phyloP scores from a whole-genome alignment of 2,329 filamentous ascomycete genomes.

The Xylaria sp. region DNA sequence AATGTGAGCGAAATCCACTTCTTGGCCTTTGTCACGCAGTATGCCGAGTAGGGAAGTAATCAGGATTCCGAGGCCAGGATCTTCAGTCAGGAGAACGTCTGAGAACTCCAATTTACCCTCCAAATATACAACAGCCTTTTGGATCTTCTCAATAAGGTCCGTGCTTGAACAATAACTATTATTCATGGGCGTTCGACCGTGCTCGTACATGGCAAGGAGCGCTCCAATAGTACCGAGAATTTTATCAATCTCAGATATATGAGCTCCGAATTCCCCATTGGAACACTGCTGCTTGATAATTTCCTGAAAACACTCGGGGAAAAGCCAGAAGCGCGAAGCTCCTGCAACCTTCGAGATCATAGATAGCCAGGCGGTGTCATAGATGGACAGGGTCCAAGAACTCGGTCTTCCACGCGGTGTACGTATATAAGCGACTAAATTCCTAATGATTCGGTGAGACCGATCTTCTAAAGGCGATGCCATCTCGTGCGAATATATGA shows the following conservation, averaged over 20 bases:
- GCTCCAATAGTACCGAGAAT: conserved; percentile 51
- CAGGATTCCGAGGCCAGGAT: neutral
- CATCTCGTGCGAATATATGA: too few relatives aligned
- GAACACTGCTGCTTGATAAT: conserved; percentile 42
- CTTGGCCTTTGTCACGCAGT: neutral
- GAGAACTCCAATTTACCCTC: too few relatives aligned
- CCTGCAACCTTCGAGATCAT: conserved; percentile 41
- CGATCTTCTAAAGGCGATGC: too few relatives aligned
- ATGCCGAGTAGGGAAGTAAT: neutral
- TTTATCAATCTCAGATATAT: conserved; percentile 45
- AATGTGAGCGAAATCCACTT: neutral
- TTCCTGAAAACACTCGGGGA: conserved; percentile 43
- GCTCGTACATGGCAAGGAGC: conserved; percentile 30
- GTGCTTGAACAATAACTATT: too few relatives aligned
- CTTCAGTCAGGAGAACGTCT: too few relatives aligned
- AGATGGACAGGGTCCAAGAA: conserved; percentile 43
- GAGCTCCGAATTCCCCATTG: conserved; percentile 44
- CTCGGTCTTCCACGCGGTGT: too few relatives aligned
- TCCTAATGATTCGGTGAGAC: too few relatives aligned
- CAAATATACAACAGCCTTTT: too few relatives aligned
- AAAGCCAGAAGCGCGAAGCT: conserved; percentile 40
- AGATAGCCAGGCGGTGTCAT: conserved; percentile 53
- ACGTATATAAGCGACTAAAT: too few relatives aligned
- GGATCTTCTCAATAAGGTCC: too few relatives aligned
- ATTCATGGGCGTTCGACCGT: neutral